Evolutionary conservation across 2,329 filamentous ascomycete species (phyloP).

Genomic region (Pseudofabraea citricarpa): DNA sequence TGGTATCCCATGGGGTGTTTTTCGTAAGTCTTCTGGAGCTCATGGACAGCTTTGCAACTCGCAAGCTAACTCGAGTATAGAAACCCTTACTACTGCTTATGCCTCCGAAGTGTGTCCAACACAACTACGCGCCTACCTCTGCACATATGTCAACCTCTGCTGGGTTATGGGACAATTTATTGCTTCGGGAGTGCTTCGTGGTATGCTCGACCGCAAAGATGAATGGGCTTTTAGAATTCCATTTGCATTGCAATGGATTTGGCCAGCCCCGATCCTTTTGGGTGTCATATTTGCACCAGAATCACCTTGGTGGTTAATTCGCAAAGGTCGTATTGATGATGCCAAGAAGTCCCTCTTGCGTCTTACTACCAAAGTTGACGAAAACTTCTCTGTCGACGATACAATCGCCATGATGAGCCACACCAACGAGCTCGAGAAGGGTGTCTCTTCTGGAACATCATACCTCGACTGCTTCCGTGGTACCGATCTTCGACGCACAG

Average conservation of each 20-base stretch:
- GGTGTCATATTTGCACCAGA: conserved; percentile 41
- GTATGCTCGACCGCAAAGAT: conserved; percentile 33
- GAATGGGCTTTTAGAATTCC: conserved; percentile 44
- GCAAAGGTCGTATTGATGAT: conserved; percentile 35
- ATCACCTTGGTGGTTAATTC: conserved; percentile 42
- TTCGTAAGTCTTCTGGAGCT: not conserved
- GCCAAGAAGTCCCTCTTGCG: conserved; percentile 39
- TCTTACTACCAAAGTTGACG: conserved; percentile 26
- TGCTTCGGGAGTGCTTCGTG: conserved; percentile 40
- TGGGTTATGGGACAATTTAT: conserved; percentile 46
- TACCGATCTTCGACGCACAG: conserved; percentile 42
- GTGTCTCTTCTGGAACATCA: conserved; percentile 36
- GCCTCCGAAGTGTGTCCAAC: conserved; percentile 31
- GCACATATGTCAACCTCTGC: conserved; percentile 48
- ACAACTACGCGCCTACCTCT: conserved; percentile 24
- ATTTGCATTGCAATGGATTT: conserved; percentile 45
- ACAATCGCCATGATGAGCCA: conserved; percentile 47
- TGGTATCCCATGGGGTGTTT: conserved; percentile 33
- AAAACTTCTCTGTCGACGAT: conserved; percentile 16
- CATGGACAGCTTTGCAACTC: no score
- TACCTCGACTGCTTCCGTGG: conserved; percentile 47
- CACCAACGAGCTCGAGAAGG: conserved; percentile 50
- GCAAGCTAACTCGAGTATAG: no score
- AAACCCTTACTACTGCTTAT: conserved; percentile 29
- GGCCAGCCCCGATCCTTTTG: conserved; percentile 39